Evolutionary conservation across 129 eudicot species (phyloP).

Genomic region (Pulicaria dysenterica): DNA sequence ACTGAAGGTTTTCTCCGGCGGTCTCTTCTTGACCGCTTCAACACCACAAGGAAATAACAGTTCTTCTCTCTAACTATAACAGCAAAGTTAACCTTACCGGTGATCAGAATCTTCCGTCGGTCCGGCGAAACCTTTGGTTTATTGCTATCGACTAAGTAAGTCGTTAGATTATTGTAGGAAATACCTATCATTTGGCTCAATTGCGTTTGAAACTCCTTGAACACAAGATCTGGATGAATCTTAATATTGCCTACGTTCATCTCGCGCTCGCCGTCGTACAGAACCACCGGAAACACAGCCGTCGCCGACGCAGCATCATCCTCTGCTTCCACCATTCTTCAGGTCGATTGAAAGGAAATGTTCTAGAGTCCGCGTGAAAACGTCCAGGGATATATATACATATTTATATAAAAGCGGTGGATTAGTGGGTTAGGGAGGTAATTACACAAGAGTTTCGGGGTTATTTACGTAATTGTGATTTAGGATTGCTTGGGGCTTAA

Average conservation of each 20-base stretch:
- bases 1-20: constrained; percentile 38
- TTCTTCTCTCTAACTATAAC: constrained; percentile 36
- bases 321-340: constrained; percentile 52
- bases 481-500: constrained; percentile 17
- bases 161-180: constrained; percentile 67
- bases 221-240: constrained; percentile 46
- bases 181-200: constrained; percentile 61
- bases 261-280: constrained; percentile 80
- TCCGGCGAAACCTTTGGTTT: constrained; percentile 31
- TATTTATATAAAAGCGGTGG: constrained; percentile 25
- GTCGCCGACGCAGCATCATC: constrained; percentile 40
- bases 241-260: constrained; percentile 43
- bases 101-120: constrained; percentile 59
- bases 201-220: constrained; percentile 52
- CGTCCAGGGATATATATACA: background rate
- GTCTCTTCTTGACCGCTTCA: constrained; percentile 60
- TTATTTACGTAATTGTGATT: constrained; percentile 11
- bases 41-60: constrained; percentile 55
- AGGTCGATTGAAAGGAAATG: constrained; percentile 10
- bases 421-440: constrained; percentile 19
- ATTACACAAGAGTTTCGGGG: constrained; percentile 33
- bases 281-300: constrained; percentile 42
- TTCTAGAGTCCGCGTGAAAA: constrained; percentile 27
- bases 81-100: constrained; percentile 64
- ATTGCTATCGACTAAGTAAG: constrained; percentile 46